Evolutionary conservation across 805 yeast species (phyloP).

Genomic region (Monosporozyma unispora): DNA sequence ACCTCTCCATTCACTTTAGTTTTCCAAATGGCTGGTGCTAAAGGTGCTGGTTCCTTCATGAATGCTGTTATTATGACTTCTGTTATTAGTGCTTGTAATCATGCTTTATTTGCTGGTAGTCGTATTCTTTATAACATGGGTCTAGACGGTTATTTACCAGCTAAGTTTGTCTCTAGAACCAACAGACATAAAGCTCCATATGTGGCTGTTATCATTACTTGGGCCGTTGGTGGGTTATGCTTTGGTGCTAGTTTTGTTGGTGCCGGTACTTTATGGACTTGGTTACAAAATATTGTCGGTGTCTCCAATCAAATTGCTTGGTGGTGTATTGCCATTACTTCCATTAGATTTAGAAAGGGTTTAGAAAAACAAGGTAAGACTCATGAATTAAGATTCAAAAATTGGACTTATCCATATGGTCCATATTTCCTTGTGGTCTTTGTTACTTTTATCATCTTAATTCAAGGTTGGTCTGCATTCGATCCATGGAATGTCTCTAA

Average conservation of each 20-base stretch:
- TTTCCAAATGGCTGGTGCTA: conserved; percentile 44
- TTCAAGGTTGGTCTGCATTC: conserved; percentile 46
- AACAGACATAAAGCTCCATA: conserved; percentile 41
- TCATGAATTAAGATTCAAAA: conserved; percentile 34
- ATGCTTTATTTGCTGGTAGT: conserved; percentile 44
- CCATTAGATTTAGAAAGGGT: conserved; percentile 42
- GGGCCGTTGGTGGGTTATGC: conserved; percentile 48
- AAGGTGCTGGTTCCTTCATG: conserved; percentile 41
- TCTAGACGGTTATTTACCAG: conserved; percentile 34
- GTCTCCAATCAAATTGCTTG: conserved; percentile 45
- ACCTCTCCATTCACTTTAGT: conserved; percentile 41
- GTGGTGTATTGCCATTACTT: conserved; percentile 41
- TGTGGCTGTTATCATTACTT: conserved; percentile 41
- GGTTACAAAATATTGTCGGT: conserved; percentile 46
- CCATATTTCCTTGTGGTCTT: conserved; percentile 39
- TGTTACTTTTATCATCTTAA: conserved; percentile 37
- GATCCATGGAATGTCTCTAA: conserved; percentile 36
- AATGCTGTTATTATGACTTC: conserved; percentile 50
- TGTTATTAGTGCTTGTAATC: conserved; percentile 47
- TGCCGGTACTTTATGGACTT: conserved; percentile 44
- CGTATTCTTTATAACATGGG: conserved; percentile 43
- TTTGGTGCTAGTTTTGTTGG: conserved; percentile 51
- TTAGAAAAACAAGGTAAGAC: conserved; percentile 36
- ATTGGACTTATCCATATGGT: conserved; percentile 47
- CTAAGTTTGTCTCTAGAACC: conserved; percentile 28